Conservation (phyloP, 2,329 filamentous ascomycete species). For the Myriosclerotinia curreyana region DNA sequence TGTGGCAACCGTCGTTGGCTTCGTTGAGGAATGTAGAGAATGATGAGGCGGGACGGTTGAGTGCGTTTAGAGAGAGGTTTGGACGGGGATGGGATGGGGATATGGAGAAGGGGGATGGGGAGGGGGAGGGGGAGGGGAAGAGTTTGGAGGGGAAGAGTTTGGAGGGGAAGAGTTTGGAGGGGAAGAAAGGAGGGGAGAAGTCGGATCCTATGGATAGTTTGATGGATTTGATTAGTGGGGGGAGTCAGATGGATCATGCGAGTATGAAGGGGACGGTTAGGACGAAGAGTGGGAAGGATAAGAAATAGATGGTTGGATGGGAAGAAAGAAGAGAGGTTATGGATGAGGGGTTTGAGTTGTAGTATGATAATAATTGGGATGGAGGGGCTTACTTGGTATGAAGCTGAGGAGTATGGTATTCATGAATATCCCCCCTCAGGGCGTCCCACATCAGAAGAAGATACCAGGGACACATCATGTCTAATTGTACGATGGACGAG, state of each 20-base stretch:
- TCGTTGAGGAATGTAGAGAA: conserved; percentile 85
- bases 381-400: background rate
- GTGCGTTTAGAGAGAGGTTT: conserved; percentile 80
- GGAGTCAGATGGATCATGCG: conserved; percentile 25
- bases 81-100: conserved; percentile 87
- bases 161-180: conserved; percentile 40
- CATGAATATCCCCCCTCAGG: background rate
- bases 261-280: conserved; percentile 34
- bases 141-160: conserved; percentile 39
- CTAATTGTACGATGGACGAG: conserved; percentile 6
- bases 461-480: background rate
- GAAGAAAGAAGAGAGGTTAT: background rate
- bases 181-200: conserved; percentile 31
- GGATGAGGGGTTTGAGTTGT: conserved; percentile 37
- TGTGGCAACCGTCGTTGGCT: conserved; percentile 87
- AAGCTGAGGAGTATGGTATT: background rate
- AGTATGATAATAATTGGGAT: conserved; percentile 12
- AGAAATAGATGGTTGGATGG: conserved; percentile 39
- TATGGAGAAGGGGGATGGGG: conserved; percentile 42
- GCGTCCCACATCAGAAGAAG: background rate
- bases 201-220: conserved; percentile 47
- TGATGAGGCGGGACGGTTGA: conserved; percentile 88
- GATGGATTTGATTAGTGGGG: conserved; percentile 54
- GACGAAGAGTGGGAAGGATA: conserved; percentile 32
- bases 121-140: conserved; percentile 39